Conservation (phyloP, 495 filamentous ascomycete genomes). For the Podospora sp. region DNA sequence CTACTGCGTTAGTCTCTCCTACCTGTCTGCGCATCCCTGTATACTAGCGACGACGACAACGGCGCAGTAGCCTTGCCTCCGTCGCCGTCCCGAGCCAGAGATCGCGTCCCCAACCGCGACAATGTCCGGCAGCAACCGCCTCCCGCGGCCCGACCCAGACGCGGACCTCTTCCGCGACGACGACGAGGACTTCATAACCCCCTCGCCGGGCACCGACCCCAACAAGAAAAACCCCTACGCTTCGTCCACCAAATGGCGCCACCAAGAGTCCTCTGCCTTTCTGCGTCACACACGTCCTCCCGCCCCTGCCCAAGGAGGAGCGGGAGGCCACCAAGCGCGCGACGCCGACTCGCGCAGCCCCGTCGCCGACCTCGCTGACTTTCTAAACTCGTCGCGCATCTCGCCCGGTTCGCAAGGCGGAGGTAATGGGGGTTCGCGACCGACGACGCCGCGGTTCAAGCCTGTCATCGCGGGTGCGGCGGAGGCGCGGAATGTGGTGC, state of each 20-base stretch:
- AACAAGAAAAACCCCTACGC: constrained; percentile 49
- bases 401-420: constrained; percentile 29
- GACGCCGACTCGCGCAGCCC: constrained; percentile 42
- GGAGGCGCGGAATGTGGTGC: constrained; percentile 30
- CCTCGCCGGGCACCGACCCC: constrained; percentile 25
- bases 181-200: constrained; percentile 33
- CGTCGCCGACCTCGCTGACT: constrained; percentile 52
- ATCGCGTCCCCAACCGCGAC: neutral
- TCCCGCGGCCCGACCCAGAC: constrained; percentile 15
- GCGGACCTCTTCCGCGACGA: constrained; percentile 28
- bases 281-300: constrained; percentile 28
- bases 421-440: constrained; percentile 3
- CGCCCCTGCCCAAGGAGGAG: constrained; percentile 10
- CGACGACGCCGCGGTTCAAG: constrained; percentile 38
- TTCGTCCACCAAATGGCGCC: constrained; percentile 53
- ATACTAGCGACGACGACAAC: neutral
- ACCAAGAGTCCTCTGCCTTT: constrained; percentile 55
- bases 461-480: constrained; percentile 45
- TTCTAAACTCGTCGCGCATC: constrained; percentile 52
- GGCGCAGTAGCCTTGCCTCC: too few relatives aligned
- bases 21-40: too few relatives aligned
- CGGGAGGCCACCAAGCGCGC: constrained; percentile 37
- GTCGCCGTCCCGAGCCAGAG: too few relatives aligned
- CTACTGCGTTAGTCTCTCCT: too few relatives aligned
- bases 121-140: neutral